Evolutionary conservation across 2,329 filamentous ascomycete genomes (phyloP).

Genomic region (Emergomyces orientalis): DNA sequence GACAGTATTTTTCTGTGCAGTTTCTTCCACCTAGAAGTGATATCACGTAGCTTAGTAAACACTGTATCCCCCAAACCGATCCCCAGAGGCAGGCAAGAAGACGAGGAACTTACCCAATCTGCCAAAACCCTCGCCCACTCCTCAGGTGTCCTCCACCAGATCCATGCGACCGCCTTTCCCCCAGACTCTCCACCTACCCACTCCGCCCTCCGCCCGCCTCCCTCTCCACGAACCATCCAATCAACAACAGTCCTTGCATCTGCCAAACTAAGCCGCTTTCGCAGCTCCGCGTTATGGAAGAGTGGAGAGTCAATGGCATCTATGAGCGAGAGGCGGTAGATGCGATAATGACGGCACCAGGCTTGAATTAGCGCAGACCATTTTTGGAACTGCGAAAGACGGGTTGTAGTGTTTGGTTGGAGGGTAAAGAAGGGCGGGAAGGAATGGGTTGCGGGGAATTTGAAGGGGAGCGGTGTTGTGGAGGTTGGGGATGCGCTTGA

Average conservation of each 20-base stretch:
- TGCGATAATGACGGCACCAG: slow-evolving; percentile 69
- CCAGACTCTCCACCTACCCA: slow-evolving; percentile 45
- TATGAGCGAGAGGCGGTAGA: slow-evolving; percentile 65
- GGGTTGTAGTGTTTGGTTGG: slow-evolving; percentile 38
- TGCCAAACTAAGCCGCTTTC: slow-evolving; percentile 40
- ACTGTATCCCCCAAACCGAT: background rate
- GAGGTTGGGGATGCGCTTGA: background rate
- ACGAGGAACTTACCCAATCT: slow-evolving; percentile 48
- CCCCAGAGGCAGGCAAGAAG: background rate
- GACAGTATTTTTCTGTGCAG: slow-evolving; percentile 79
- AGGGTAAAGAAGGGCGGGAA: slow-evolving; percentile 47
- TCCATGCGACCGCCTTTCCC: slow-evolving; percentile 53
- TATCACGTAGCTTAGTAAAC: background rate
- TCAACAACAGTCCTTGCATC: slow-evolving; percentile 47
- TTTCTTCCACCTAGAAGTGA: slow-evolving; percentile 55
- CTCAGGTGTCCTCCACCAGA: slow-evolving; percentile 79
- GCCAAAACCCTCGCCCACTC: slow-evolving; percentile 80
- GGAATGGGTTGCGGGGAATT: slow-evolving; percentile 36
- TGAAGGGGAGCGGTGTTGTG: slow-evolving; percentile 22
- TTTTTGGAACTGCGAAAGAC: slow-evolving; percentile 53
- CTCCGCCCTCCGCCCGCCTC: slow-evolving; percentile 44
- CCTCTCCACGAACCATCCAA: slow-evolving; percentile 47
- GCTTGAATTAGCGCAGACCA: slow-evolving; percentile 79
- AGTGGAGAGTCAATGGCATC: slow-evolving; percentile 50
- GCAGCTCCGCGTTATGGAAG: slow-evolving; percentile 43